Conservation (phyloP, 345 rosid genomes). For the Eutrema japonicum region DNA sequence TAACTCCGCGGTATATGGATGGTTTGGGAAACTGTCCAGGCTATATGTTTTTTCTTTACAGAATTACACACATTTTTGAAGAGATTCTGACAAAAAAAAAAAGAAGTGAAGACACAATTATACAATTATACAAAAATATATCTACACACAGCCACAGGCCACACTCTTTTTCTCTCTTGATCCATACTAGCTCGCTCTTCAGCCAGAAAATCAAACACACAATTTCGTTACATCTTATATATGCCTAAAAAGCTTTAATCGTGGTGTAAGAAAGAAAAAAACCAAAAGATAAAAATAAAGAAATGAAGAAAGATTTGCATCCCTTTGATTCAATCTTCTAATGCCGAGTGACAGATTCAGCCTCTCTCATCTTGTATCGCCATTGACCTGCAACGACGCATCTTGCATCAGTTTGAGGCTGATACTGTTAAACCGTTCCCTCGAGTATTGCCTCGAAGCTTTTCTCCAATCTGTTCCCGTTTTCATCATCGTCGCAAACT, state of each 20-base stretch:
- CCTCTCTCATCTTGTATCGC: conserved; percentile 37
- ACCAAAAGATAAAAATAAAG: conserved; percentile 20
- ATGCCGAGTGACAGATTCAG: conserved; percentile 4
- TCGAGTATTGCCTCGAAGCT: conserved; percentile 92
- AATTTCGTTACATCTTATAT: conserved; percentile 18
- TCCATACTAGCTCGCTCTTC: conserved; percentile 10
- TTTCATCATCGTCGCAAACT: conserved; percentile 93
- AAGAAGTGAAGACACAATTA: neutral
- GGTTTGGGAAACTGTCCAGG: neutral
- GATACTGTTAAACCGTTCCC: conserved; percentile 88
- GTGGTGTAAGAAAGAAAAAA: neutral
- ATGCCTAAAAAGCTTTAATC: conserved; percentile 29
- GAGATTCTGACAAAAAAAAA: neutral
- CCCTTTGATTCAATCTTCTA: conserved; percentile 29
- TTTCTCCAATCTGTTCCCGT: conserved; percentile 98
- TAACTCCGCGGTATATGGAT: neutral
- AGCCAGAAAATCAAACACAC: conserved; percentile 25
- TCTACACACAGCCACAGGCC: conserved; percentile 33
- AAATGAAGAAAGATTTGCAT: conserved; percentile 29
- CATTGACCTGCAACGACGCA: conserved; percentile 65
- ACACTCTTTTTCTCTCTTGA: conserved; percentile 26
- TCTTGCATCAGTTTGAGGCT: conserved; percentile 81
- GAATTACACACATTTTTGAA: neutral
- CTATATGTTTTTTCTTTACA: neutral
- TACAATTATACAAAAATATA: conserved; percentile 33